Evolutionary conservation across 2,329 filamentous ascomycete species (phyloP).

Genomic region (Beauveria varroae): DNA sequence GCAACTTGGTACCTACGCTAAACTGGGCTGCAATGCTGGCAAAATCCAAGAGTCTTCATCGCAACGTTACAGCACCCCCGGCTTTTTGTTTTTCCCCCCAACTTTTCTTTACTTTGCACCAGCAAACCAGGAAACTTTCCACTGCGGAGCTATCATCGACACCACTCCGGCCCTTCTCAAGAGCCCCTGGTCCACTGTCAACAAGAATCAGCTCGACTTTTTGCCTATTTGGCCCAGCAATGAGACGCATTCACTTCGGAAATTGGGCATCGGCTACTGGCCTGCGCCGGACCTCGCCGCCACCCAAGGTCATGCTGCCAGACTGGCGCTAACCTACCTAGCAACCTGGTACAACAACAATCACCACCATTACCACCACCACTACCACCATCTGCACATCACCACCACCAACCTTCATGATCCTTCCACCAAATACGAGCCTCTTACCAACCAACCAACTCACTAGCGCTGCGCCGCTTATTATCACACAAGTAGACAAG

Average conservation of each 20-base stretch:
- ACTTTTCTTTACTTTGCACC: neutral
- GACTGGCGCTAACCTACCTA: no score
- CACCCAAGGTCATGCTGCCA: neutral
- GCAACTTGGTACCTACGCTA: neutral
- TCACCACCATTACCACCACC: neutral
- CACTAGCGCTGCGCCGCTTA: conserved; percentile 9
- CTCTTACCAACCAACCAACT: conserved; percentile 9
- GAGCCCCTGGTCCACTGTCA: neutral
- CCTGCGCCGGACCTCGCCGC: neutral
- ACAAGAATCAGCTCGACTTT: no score
- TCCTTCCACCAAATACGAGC: conserved; percentile 6
- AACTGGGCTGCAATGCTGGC: neutral
- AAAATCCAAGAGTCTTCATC: conserved; percentile 2
- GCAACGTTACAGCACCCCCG: conserved; percentile 20
- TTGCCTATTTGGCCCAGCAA: neutral
- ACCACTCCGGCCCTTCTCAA: neutral
- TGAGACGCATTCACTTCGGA: neutral
- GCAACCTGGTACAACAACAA: neutral
- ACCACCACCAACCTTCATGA: neutral
- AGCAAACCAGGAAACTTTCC: neutral
- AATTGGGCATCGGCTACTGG: neutral
- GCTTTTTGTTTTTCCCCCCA: conserved; percentile 10
- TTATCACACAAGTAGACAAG: neutral
- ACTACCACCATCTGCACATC: neutral
- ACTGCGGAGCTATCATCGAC: neutral